Evolutionary conservation across 179 eudicot genomes (phyloP).

Genomic region (Pouteria campechiana): DNA sequence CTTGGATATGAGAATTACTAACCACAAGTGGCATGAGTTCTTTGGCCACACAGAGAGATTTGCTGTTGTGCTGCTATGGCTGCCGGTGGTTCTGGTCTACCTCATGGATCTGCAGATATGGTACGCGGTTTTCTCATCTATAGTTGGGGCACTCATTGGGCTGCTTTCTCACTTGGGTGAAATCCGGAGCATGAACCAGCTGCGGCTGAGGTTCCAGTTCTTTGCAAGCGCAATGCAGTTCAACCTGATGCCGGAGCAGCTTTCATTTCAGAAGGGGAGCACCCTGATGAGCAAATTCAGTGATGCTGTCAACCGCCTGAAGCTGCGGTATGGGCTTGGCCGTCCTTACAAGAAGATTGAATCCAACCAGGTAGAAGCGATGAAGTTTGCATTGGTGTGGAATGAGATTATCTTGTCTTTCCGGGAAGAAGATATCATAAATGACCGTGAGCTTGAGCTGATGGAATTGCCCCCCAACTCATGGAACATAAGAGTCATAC

Average conservation of each 20-base stretch:
- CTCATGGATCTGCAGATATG: constrained; percentile 85
- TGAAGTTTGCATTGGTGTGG: constrained; percentile 83
- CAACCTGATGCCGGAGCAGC: constrained; percentile 76
- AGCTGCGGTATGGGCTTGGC: constrained; percentile 82
- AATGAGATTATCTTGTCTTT: constrained; percentile 63
- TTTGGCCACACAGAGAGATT: constrained; percentile 50
- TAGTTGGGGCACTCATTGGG: constrained; percentile 62
- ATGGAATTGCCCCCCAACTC: constrained; percentile 71
- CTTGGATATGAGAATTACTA: constrained; percentile 18
- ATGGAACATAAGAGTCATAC: constrained; percentile 79
- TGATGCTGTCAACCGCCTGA: constrained; percentile 57
- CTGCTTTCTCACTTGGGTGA: constrained; percentile 86
- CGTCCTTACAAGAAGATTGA: constrained; percentile 71
- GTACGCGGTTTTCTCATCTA: constrained; percentile 63
- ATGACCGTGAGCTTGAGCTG: constrained; percentile 71
- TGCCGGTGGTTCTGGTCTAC: constrained; percentile 69
- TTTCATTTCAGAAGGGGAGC: constrained; percentile 19
- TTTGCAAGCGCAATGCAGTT: constrained; percentile 93
- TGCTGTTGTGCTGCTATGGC: constrained; percentile 62
- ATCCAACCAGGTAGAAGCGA: constrained; percentile 76
- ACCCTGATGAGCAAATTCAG: constrained; percentile 50
- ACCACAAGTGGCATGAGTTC: constrained; percentile 72
- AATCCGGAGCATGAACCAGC: constrained; percentile 68
- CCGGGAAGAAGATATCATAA: constrained; percentile 87
- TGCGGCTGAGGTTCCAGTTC: constrained; percentile 90